These are phyloP conservation scores for Fusarium sp. DNA, from an alignment of 2,329 filamentous ascomycete genomes.

Conservation along the genomic window DNA sequence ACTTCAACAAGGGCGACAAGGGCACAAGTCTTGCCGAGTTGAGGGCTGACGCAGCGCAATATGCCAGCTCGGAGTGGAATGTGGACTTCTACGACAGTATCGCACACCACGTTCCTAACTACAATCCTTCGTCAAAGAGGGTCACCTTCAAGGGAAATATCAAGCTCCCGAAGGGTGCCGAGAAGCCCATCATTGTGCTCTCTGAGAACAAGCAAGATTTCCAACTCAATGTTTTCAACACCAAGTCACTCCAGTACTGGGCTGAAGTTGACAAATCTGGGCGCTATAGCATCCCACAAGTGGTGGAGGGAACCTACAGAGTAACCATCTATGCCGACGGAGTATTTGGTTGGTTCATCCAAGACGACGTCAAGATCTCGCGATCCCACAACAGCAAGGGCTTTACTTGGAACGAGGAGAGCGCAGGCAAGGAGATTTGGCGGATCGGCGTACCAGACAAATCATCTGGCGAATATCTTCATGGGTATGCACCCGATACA, in stretches of 20 bases:
- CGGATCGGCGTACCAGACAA: slow-evolving; percentile 54
- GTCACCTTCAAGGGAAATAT: slow-evolving; percentile 24
- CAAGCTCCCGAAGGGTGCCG: slow-evolving; percentile 22
- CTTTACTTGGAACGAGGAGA: slow-evolving; percentile 29
- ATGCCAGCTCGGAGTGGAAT: slow-evolving; percentile 29
- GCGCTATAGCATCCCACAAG: slow-evolving; percentile 31
- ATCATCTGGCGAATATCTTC: slow-evolving; percentile 64
- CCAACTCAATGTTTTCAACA: slow-evolving; percentile 55
- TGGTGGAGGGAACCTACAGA: slow-evolving; percentile 28
- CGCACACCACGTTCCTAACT: slow-evolving; percentile 23
- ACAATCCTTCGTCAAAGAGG: slow-evolving; percentile 12
- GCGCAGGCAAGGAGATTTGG: slow-evolving; percentile 27
- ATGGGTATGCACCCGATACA: slow-evolving; percentile 59
- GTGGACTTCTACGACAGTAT: slow-evolving; percentile 34
- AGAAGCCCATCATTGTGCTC: slow-evolving; percentile 60
- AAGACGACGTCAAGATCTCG: slow-evolving; percentile 53
- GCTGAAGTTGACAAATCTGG: slow-evolving; percentile 57
- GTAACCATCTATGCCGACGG: slow-evolving; percentile 32
- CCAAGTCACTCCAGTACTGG: slow-evolving; percentile 67
- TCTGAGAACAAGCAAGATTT: slow-evolving; percentile 43
- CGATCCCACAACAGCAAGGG: not conserved
- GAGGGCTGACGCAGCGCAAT: slow-evolving; percentile 26
- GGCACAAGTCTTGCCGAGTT: slow-evolving; percentile 9
- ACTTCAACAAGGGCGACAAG: slow-evolving; percentile 58
- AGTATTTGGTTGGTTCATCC: slow-evolving; percentile 33